phyloP scores from a whole-genome alignment of 306 rosid genomes.

The Begonia peltatifolia region DNA sequence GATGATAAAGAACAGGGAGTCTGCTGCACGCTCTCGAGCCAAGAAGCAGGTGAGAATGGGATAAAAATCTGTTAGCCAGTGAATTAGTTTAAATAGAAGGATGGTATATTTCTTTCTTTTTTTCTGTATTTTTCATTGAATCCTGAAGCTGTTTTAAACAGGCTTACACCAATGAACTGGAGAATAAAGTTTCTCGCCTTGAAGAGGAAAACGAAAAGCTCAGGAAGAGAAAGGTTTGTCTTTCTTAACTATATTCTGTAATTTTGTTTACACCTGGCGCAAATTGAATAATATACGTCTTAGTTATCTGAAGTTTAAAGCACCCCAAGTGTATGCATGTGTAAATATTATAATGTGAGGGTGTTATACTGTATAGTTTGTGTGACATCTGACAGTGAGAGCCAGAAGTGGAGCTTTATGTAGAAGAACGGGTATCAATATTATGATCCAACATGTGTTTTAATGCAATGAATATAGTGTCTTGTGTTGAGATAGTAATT shows the following conservation, averaged over 20 bases:
- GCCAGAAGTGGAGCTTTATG: too few species aligned
- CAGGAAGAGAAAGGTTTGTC: constrained; percentile 51
- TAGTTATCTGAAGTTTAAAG: background rate
- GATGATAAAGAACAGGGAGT: constrained; percentile 84
- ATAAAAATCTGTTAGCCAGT: too few species aligned
- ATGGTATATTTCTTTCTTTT: constrained; percentile 1
- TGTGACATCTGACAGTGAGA: too few species aligned
- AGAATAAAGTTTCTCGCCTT: constrained; percentile 45
- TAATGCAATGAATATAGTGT: too few species aligned
- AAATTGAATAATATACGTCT: background rate
- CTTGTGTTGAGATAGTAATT: too few species aligned
- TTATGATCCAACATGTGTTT: too few species aligned
- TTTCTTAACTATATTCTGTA: background rate
- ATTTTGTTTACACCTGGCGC: background rate
- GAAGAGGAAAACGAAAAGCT: constrained; percentile 48
- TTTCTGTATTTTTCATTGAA: background rate
- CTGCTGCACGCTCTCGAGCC: constrained; percentile 82
- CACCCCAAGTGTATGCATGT: background rate
- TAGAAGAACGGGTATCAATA: too few species aligned
- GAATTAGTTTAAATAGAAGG: background rate
- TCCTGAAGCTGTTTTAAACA: background rate
- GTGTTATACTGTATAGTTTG: background rate
- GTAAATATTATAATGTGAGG: background rate
- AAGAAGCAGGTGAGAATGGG: constrained; percentile 50
- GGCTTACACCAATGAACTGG: constrained; percentile 66